These are phyloP conservation scores for Penicillium nordicum DNA, from an alignment of 2,329 filamentous ascomycete species.

Conservation along the genomic window DNA sequence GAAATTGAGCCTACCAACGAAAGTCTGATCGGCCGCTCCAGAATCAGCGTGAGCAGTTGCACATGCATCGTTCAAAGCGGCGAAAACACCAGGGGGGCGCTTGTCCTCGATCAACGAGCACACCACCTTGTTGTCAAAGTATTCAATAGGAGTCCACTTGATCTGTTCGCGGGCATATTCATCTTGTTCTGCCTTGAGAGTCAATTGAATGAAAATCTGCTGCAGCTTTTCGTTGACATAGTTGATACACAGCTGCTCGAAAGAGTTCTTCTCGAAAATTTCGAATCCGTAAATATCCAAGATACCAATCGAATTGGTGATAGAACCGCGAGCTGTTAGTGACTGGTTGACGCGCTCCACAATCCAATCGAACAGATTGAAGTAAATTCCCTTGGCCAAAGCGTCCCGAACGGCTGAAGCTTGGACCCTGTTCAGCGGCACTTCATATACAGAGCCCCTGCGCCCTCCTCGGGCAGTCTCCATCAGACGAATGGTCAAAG, in stretches of 20 bases:
- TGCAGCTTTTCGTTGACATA: conserved; percentile 99
- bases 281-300: conserved; percentile 99
- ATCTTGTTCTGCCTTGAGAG: conserved; percentile 93
- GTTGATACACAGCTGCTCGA: conserved; percentile 98
- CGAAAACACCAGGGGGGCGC: conserved; percentile 87
- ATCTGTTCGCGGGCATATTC: conserved; percentile 96
- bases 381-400: conserved; percentile 91
- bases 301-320: conserved; percentile 87
- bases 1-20: conserved; percentile 87
- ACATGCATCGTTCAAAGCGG: conserved; percentile 93
- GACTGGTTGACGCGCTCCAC: conserved; percentile 88
- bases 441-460: conserved; percentile 65
- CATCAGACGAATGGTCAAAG: conserved; percentile 84
- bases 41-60: conserved; percentile 98
- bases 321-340: conserved; percentile 69
- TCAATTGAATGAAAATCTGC: conserved; percentile 98
- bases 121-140: conserved; percentile 99
- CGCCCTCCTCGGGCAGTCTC: conserved; percentile 65
- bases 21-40: conserved; percentile 88
- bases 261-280: conserved; percentile 98
- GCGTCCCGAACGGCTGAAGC: conserved; percentile 85
- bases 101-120: conserved; percentile 94
- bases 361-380: conserved; percentile 98
- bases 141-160: conserved; percentile 97
- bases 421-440: conserved; percentile 82